Evolutionary conservation across 495 filamentous ascomycete species (phyloP), one percentile per base, ranked within the genome.

Genomic region (Margaritispora aquatica): DNA sequence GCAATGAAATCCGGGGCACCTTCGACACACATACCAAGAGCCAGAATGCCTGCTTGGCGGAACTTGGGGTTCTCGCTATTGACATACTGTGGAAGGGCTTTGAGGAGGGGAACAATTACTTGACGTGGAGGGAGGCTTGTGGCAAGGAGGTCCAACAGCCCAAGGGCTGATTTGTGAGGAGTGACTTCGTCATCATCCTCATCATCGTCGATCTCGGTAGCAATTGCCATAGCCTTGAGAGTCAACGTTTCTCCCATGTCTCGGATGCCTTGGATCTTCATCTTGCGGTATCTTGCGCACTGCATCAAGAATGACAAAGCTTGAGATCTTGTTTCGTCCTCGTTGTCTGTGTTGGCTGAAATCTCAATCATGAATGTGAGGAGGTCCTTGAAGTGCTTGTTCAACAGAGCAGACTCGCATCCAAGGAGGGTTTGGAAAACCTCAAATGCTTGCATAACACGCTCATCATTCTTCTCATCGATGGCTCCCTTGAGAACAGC

Each of bases 371-470:
- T 97, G 77, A 97, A 96, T 61, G 89, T 84, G 49, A 97, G 77
- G 26, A 98, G 79, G 67, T 97, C 88, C 71, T 87, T 88, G 71
- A 99, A 92, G 74, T 96, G 91, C 34, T 80, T 77, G 59, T 85
- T 88, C 24, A 97, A 75, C 26, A 97, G 78, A n/a, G 87, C 80
- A 23, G 87, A 84, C 66, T 97, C 92, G 69, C 89, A 96, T 59
- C 89, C 89, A 27, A 98, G 79, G 59, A 97, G 82, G 29, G 89
- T 96, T 75, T 98, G 95, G 81, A 98, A 96, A 53, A 97, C 92
- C 71, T 98, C 94, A 66, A 98, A 98, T 5, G 87, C 87, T 67
- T 93, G 88, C 73, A 90, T 88, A 51, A 87, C 82, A 60, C 86
- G 87, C 63, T 95, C 92, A 60, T 96, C 93, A 66, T 97, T 86